Conservation (phyloP, 2,329 filamentous ascomycete species). For the Westerdykella sp. region DNA sequence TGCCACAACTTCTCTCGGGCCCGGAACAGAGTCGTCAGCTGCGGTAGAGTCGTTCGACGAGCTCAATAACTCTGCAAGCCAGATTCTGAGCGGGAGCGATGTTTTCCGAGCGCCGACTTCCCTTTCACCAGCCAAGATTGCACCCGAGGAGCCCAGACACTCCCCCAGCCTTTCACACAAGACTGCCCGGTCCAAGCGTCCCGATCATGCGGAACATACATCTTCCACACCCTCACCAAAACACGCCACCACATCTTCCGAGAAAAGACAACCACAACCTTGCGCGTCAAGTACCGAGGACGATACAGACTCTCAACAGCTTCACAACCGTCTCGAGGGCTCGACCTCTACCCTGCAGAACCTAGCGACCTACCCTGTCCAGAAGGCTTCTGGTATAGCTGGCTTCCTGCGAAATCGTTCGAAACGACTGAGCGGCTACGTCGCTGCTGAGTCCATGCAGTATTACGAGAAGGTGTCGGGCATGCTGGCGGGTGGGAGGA, state of each 20-base stretch:
- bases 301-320: constrained; percentile 22
- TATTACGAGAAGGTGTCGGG: constrained; percentile 96
- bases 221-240: constrained; percentile 8
- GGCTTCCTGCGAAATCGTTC: constrained; percentile 75
- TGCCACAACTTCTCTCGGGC: constrained; percentile 66
- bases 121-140: constrained; percentile 14
- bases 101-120: constrained; percentile 79
- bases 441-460: constrained; percentile 89
- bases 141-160: constrained; percentile 19
- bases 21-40: constrained; percentile 66
- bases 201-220: constrained; percentile 12
- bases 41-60: constrained; percentile 60
- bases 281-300: constrained; percentile 19
- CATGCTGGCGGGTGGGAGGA: constrained; percentile 89
- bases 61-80: constrained; percentile 74
- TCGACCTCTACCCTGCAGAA: constrained; percentile 53
- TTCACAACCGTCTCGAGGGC: constrained; percentile 29
- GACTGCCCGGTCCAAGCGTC: constrained; percentile 31
- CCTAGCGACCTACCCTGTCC: constrained; percentile 68
- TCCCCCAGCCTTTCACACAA: constrained; percentile 32
- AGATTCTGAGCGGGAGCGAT: constrained; percentile 80
- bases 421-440: constrained; percentile 70
- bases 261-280: constrained; percentile 6
- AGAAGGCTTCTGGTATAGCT: constrained; percentile 75
- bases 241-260: constrained; percentile 9